Evolutionary conservation across 1,139 yeast genomes (phyloP).

Genomic region (Kodamaea sp.): DNA sequence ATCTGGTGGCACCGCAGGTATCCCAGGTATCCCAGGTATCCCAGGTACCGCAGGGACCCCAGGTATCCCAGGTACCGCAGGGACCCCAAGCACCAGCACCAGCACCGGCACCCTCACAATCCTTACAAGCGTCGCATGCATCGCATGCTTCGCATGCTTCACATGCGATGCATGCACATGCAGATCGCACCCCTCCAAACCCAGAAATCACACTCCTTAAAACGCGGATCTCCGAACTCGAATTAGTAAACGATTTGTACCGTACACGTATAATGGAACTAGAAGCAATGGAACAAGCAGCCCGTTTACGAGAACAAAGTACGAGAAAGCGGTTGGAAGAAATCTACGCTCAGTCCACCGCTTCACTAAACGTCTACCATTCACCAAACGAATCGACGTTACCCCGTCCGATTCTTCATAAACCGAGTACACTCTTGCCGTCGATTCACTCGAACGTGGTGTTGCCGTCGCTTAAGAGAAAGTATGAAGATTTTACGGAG

Average conservation of each 20-base stretch:
- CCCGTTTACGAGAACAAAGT: slow-evolving; percentile 48
- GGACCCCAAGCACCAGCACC: no score
- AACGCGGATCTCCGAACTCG: slow-evolving; percentile 84
- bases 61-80: no score
- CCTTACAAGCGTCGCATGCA: no score
- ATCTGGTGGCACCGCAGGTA: no score
- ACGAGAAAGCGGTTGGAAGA: slow-evolving; percentile 51
- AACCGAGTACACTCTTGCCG: slow-evolving; percentile 11
- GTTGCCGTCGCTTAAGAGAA: slow-evolving; percentile 27
- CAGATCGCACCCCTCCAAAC: slow-evolving; percentile 2
- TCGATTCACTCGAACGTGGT: slow-evolving; percentile 12
- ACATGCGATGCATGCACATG: no score
- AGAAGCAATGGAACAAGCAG: slow-evolving; percentile 65
- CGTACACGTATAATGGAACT: slow-evolving; percentile 77
- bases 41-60: no score
- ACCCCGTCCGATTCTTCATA: slow-evolving; percentile 12
- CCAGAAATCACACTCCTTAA: slow-evolving; percentile 55
- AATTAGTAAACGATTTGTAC: slow-evolving; percentile 82
- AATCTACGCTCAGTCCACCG: slow-evolving; percentile 18
- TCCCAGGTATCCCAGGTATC: no score
- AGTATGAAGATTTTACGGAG: slow-evolving; percentile 12
- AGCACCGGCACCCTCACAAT: no score
- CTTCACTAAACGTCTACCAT: neutral
- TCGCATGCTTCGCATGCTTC: no score
- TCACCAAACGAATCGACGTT: slow-evolving; percentile 2